phyloP scores from a whole-genome alignment of 345 rosid genomes.

The Camelina neglecta region DNA sequence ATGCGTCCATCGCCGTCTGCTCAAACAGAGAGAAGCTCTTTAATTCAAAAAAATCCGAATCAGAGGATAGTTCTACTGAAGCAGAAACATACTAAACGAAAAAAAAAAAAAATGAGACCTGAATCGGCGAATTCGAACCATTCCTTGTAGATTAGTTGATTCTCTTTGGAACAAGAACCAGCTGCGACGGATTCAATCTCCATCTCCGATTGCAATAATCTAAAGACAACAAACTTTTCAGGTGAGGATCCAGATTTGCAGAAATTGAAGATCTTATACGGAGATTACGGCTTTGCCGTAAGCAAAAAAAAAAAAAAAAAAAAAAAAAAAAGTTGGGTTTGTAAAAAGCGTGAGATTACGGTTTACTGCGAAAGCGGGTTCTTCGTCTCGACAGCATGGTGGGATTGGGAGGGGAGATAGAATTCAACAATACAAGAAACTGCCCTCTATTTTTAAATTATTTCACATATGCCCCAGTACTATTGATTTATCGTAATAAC shows the following conservation, averaged over 20 bases:
- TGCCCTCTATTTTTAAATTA: not conserved
- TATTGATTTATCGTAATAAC: not conserved
- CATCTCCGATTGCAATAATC: conserved; percentile 48
- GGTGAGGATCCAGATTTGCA: conserved; percentile 37
- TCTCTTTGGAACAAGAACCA: conserved; percentile 79
- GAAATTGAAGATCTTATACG: not conserved
- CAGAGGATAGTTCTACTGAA: not conserved
- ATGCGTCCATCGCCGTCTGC: conserved; percentile 88
- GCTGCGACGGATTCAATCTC: conserved; percentile 70
- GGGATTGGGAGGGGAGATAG: not conserved
- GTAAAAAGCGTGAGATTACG: conserved; percentile 32
- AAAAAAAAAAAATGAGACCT: conserved; percentile 49
- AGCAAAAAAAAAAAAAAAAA: not conserved
- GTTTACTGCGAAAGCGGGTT: conserved; percentile 39
- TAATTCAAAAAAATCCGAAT: not conserved
- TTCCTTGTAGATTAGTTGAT: conserved; percentile 77
- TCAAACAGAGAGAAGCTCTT: conserved; percentile 30
- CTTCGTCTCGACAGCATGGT: conserved; percentile 41
- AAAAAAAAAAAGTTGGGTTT: not conserved
- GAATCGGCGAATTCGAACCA: conserved; percentile 89
- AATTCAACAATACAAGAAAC: conserved; percentile 19
- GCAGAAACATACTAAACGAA: not conserved
- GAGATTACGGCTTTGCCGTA: not conserved
- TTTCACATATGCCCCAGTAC: conserved; percentile 19
- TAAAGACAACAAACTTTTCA: conserved; percentile 12